Percentiles rank a stretch among this genome's conserved stretches.
Evolutionary conservation across 2,329 filamentous ascomycete species (phyloP).

Genomic region (Paraphoma sp.): DNA sequence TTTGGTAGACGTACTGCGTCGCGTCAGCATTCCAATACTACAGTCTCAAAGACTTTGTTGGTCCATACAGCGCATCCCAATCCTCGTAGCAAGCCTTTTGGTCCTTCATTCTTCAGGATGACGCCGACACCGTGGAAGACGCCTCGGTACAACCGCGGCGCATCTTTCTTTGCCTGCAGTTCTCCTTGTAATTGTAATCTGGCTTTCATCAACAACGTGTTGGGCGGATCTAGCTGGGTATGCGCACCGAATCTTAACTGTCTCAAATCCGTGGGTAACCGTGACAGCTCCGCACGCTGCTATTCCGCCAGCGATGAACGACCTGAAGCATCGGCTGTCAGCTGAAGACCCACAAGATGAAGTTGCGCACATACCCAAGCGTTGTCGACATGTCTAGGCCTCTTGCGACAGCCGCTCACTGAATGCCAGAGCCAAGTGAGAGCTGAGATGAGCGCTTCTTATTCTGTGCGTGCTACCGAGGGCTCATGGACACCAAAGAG

Average conservation of each 20-base stretch:
- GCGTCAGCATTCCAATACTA: constrained; percentile 10
- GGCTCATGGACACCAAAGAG: constrained; percentile 4
- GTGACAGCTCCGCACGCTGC: constrained; percentile 97
- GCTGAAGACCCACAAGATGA: background rate
- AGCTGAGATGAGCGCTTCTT: constrained; percentile 5
- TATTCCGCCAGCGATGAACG: constrained; percentile 94
- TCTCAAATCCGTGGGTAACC: constrained; percentile 97
- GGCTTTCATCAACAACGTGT: constrained; percentile 28
- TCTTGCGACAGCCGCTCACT: constrained; percentile 15
- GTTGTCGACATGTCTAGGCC: constrained; percentile 54
- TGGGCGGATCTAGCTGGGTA: background rate
- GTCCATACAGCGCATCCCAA: constrained; percentile 75
- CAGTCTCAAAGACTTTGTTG: background rate
- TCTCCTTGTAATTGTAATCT: constrained; percentile 97
- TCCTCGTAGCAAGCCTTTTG: constrained; percentile 84
- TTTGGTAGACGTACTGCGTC: constrained; percentile 84
- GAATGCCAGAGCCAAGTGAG: background rate
- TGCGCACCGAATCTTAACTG: constrained; percentile 91
- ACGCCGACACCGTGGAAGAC: constrained; percentile 90
- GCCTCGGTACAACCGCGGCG: constrained; percentile 86
- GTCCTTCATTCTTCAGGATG: constrained; percentile 88
- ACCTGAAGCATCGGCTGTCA: constrained; percentile 55
- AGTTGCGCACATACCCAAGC: constrained; percentile 46
- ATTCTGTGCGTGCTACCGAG: constrained; percentile 5
- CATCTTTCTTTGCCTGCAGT: constrained; percentile 83